Evolutionary conservation across 352 stramenopile species (phyloP).

Genomic region (Globisporangium spiculum): DNA sequence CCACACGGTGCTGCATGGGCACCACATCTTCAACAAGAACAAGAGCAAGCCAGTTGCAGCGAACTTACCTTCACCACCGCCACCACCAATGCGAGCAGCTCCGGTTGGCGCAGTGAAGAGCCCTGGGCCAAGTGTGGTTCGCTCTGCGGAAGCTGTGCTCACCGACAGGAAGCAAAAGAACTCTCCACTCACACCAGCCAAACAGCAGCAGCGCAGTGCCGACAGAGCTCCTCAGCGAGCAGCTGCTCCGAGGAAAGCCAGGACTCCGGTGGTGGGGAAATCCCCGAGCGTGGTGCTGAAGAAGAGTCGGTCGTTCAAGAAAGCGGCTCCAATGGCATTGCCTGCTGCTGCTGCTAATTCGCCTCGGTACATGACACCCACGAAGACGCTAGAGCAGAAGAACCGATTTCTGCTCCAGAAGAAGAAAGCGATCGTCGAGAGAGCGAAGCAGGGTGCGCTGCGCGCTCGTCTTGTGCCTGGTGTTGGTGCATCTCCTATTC

Average conservation of each 20-base stretch:
- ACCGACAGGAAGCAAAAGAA: constrained; percentile 9
- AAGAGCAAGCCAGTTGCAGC: neutral
- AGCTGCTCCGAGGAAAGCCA: constrained; percentile 18
- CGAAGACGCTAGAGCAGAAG: constrained; percentile 17
- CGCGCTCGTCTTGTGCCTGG: neutral
- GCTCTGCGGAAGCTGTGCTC: constrained; percentile 12
- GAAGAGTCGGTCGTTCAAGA: constrained; percentile 21
- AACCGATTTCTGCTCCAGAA: constrained; percentile 22
- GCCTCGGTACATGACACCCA: constrained; percentile 11
- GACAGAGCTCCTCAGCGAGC: neutral
- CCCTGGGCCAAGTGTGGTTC: neutral
- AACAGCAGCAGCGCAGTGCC: neutral
- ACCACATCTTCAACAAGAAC: constrained; percentile 58
- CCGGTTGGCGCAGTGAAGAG: neutral
- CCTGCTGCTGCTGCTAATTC: constrained; percentile 10
- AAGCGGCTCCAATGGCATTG: neutral
- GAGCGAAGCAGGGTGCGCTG: constrained; percentile 17
- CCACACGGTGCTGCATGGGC: constrained; percentile 70
- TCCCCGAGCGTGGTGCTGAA: constrained; percentile 12
- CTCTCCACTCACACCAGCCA: neutral
- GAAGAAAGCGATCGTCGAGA: constrained; percentile 23
- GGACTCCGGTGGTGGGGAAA: neutral
- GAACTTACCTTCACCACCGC: neutral
- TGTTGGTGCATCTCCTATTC: neutral
- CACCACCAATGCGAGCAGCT: neutral